Percentiles rank a stretch among this genome's conserved stretches.
Conservation (phyloP, 2,329 filamentous ascomycete species). For the Botryotinia convoluta region DNA sequence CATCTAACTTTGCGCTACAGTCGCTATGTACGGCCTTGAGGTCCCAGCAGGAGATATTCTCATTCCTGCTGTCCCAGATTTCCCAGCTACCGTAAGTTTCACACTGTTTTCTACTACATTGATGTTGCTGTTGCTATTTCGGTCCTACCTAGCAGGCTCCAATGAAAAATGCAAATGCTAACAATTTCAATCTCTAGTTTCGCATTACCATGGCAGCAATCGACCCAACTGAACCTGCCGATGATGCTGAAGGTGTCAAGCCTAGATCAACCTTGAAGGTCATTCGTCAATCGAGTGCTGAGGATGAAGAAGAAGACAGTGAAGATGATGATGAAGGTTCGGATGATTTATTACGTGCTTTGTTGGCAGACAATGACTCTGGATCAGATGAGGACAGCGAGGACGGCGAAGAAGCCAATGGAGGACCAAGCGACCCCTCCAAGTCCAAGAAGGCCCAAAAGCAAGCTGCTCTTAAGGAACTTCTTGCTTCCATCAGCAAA, state of each 20-base stretch:
- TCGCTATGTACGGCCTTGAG: conserved; percentile 88
- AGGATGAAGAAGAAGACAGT: conserved; percentile 56
- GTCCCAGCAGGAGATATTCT: conserved; percentile 82
- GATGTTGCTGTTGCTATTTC: neutral
- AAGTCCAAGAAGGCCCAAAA: conserved; percentile 86
- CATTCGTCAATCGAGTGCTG: conserved; percentile 68
- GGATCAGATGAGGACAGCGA: conserved; percentile 45
- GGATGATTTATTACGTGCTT: conserved; percentile 44
- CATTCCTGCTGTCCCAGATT: conserved; percentile 74
- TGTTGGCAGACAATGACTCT: conserved; percentile 57
- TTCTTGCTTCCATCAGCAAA: conserved; percentile 64
- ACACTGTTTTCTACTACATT: neutral
- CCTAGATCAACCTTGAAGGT: conserved; percentile 88
- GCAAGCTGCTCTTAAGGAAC: conserved; percentile 72
- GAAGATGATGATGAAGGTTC: conserved; percentile 52
- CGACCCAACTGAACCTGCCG: conserved; percentile 76
- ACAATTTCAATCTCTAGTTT: conserved; percentile 57
- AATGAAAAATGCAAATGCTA: conserved; percentile 21
- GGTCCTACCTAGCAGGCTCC: neutral
- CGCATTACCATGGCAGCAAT: conserved; percentile 98
- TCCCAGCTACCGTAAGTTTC: conserved; percentile 76
- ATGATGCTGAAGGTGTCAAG: conserved; percentile 57
- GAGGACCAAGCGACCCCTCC: conserved; percentile 84
- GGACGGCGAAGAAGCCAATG: conserved; percentile 72
- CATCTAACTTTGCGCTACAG: conserved; percentile 43